Evolutionary conservation across 495 filamentous ascomycete genomes (phyloP).

Genomic region (Clavariopsis aquatica): DNA sequence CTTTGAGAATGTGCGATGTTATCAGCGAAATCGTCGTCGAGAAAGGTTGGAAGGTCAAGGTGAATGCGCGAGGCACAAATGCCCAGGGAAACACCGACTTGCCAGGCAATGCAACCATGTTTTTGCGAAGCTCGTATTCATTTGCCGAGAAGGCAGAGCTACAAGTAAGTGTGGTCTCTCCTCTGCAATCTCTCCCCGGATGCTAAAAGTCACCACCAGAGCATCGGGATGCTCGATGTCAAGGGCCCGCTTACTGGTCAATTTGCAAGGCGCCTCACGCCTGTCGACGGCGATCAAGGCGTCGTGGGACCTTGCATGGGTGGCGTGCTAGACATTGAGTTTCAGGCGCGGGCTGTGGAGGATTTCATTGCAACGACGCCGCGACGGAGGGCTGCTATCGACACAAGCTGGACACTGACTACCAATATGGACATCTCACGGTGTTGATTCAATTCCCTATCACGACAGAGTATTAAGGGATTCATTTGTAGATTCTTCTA

Average conservation of each 20-base stretch:
- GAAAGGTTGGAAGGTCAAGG: constrained; percentile 15
- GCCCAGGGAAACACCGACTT: constrained; percentile 15
- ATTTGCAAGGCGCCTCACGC: constrained; percentile 17
- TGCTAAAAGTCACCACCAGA: constrained; percentile 16
- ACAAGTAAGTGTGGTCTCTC: constrained; percentile 14
- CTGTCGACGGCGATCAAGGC: constrained; percentile 19
- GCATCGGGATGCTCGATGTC: constrained; percentile 26
- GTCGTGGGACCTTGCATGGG: constrained; percentile 16
- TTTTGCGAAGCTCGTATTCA: constrained; percentile 19
- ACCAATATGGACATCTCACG: constrained; percentile 15
- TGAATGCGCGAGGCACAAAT: constrained; percentile 19
- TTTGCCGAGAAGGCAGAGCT: constrained; percentile 17
- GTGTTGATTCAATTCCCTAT: constrained; percentile 13
- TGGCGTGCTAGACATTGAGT: constrained; percentile 25
- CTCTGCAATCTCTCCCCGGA: constrained; percentile 6
- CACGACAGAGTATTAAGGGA: constrained; percentile 1
- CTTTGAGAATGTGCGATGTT: constrained; percentile 26
- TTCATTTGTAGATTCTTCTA: constrained; percentile 2
- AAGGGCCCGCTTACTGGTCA: constrained; percentile 15
- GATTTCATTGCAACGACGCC: neutral
- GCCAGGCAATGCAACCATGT: constrained; percentile 13
- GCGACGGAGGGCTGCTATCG: neutral
- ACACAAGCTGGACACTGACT: constrained; percentile 21
- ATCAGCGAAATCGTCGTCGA: constrained; percentile 1
- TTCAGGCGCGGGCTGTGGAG: constrained; percentile 18